These are phyloP conservation scores for Edaphochlamys debaryana DNA, from an alignment of 139 green algal genomes.

Conservation along the genomic window DNA sequence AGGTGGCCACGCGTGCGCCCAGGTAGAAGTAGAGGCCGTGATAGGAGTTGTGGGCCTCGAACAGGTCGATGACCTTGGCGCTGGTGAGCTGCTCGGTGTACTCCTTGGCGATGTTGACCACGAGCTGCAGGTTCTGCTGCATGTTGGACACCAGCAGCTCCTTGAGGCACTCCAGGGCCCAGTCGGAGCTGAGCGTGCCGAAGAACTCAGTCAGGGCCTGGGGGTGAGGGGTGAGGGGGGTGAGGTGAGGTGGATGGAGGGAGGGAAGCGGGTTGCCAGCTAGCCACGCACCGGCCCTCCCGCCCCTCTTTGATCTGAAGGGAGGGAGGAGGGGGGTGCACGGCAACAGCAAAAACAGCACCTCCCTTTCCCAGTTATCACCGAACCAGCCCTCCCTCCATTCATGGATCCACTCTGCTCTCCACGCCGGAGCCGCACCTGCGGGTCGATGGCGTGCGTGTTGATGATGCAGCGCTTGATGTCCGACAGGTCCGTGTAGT, in stretches of 20 bases:
- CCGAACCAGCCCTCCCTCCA: too few species aligned
- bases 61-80: slow-evolving; percentile 89
- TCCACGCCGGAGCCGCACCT: slow-evolving; percentile 42
- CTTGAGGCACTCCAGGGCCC: slow-evolving; percentile 95
- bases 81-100: slow-evolving; percentile 96
- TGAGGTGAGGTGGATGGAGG: neutral
- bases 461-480: slow-evolving; percentile 97
- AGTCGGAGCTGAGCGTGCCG: slow-evolving; percentile 95
- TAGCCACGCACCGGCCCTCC: too few species aligned
- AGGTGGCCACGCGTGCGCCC: slow-evolving; percentile 88
- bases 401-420: too few species aligned
- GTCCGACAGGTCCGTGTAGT: slow-evolving; percentile 98
- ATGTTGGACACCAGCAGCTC: slow-evolving; percentile 93
- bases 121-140: slow-evolving; percentile 69
- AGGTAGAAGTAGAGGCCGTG: slow-evolving; percentile 98
- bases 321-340: too few species aligned
- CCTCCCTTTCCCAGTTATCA: too few species aligned
- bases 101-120: slow-evolving; percentile 93
- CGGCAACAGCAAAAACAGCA: too few species aligned
- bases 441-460: slow-evolving; percentile 96
- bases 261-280: neutral
- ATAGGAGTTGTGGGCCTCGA: slow-evolving; percentile 92
- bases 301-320: too few species aligned
- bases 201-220: slow-evolving; percentile 94
- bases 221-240: too few species aligned